Conservation (phyloP, 495 filamentous ascomycete genomes). For the Astrothelium subdiscretum region DNA sequence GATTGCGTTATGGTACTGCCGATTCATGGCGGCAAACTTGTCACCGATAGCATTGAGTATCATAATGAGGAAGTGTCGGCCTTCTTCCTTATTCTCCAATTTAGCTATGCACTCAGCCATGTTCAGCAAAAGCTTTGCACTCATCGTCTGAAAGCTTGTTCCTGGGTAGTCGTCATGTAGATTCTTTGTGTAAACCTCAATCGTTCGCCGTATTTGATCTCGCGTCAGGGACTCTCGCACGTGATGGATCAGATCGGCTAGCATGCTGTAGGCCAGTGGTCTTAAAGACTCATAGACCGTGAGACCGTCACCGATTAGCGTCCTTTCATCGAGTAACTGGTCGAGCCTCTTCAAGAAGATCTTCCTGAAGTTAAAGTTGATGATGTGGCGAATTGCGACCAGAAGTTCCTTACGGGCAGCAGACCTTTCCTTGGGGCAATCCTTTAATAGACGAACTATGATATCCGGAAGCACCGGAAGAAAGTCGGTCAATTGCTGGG, state of each 20-base stretch:
- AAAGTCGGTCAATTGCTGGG: slow-evolving; percentile 80
- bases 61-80: slow-evolving; percentile 91
- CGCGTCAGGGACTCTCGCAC: slow-evolving; percentile 73
- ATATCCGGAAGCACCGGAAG: slow-evolving; percentile 78
- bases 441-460: slow-evolving; percentile 81
- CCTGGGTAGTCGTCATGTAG: slow-evolving; percentile 92
- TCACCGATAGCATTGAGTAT: slow-evolving; percentile 95
- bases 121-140: slow-evolving; percentile 89
- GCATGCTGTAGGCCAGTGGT: slow-evolving; percentile 94
- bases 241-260: slow-evolving; percentile 95
- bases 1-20: slow-evolving; percentile 85
- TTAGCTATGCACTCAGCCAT: slow-evolving; percentile 95
- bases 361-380: slow-evolving; percentile 96
- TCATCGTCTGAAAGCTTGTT: slow-evolving; percentile 99
- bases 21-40: slow-evolving; percentile 97
- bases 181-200: slow-evolving; percentile 94
- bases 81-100: slow-evolving; percentile 80
- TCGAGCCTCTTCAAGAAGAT: slow-evolving; percentile 94
- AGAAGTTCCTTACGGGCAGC: slow-evolving; percentile 87
- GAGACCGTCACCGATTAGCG: slow-evolving; percentile 86
- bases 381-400: slow-evolving; percentile 94
- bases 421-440: slow-evolving; percentile 89
- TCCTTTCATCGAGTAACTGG: slow-evolving; percentile 84
- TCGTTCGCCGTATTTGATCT: slow-evolving; percentile 85
- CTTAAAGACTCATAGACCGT: slow-evolving; percentile 96